Percentiles rank a stretch among this genome's conserved stretches.
These are phyloP conservation scores for Yarrowia sp. DNA, from an alignment of 805 yeast species.

Conservation along the genomic window DNA sequence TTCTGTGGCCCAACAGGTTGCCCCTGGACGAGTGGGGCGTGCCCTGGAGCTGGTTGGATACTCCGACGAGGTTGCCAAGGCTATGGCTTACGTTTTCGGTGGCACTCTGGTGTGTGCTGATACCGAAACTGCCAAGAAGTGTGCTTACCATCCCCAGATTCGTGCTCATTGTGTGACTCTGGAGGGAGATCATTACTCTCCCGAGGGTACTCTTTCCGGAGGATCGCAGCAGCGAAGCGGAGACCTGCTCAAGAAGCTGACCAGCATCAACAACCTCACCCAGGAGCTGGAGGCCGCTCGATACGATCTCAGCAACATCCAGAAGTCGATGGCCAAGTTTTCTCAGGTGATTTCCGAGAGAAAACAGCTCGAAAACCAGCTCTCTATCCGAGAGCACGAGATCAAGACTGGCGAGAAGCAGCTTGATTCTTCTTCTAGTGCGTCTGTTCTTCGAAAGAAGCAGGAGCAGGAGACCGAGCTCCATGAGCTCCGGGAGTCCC, in stretches of 20 bases:
- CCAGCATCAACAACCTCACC: slow-evolving; percentile 53
- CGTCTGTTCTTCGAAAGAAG: slow-evolving; percentile 35
- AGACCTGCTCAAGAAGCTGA: slow-evolving; percentile 61
- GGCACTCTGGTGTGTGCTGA: slow-evolving; percentile 82
- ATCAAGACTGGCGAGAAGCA: slow-evolving; percentile 33
- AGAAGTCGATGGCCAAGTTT: slow-evolving; percentile 44
- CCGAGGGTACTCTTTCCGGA: slow-evolving; percentile 92
- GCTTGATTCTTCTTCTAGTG: slow-evolving; percentile 29
- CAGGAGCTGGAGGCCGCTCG: slow-evolving; percentile 44
- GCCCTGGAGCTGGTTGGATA: slow-evolving; percentile 79
- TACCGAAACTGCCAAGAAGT: slow-evolving; percentile 79
- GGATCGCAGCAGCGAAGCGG: slow-evolving; percentile 64
- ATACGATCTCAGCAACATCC: slow-evolving; percentile 43
- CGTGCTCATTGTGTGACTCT: slow-evolving; percentile 79
- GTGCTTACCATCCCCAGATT: slow-evolving; percentile 82
- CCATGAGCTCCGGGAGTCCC: slow-evolving; percentile 40
- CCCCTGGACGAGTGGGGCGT: slow-evolving; percentile 84
- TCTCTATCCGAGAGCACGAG: slow-evolving; percentile 38
- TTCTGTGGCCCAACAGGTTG: slow-evolving; percentile 63
- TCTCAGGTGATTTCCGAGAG: slow-evolving; percentile 34
- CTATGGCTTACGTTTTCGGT: slow-evolving; percentile 92
- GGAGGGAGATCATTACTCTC: slow-evolving; percentile 94
- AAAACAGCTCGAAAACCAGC: slow-evolving; percentile 31
- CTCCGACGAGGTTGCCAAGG: slow-evolving; percentile 64
- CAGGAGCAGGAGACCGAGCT: slow-evolving; percentile 48